These are phyloP conservation scores for Metschnikowia lunata DNA, from an alignment of 805 yeast genomes.

Conservation along the genomic window DNA sequence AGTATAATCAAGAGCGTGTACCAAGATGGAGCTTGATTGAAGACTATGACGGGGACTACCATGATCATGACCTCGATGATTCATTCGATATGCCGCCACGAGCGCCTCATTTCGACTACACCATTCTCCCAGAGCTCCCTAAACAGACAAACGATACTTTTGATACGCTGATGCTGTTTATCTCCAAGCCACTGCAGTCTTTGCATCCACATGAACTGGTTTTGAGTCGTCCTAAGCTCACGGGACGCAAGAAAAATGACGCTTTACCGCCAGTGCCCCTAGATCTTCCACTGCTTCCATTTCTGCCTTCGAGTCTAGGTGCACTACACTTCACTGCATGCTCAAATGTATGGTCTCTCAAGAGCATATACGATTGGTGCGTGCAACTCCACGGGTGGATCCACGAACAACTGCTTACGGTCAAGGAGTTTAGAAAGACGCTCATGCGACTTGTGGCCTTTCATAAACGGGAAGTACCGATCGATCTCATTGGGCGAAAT, in stretches of 20 bases:
- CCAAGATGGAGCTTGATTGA: constrained; percentile 18
- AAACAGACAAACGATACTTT: constrained; percentile 1
- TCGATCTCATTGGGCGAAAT: constrained; percentile 47
- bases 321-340: constrained; percentile 49
- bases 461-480: constrained; percentile 46
- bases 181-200: neutral
- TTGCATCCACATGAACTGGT: neutral
- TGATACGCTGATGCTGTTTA: neutral
- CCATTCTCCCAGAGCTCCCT: constrained; percentile 34
- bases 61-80: constrained; percentile 7
- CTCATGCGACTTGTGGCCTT: constrained; percentile 48
- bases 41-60: constrained; percentile 12
- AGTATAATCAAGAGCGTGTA: constrained; percentile 13
- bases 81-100: constrained; percentile 20
- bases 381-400: constrained; percentile 49
- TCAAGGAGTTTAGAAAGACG: constrained; percentile 49
- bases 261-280: constrained; percentile 43
- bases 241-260: constrained; percentile 15
- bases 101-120: constrained; percentile 28
- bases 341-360: constrained; percentile 42
- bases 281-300: constrained; percentile 53
- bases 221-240: constrained; percentile 2
- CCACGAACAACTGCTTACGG: constrained; percentile 46
- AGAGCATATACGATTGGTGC: constrained; percentile 53
- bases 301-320: constrained; percentile 45